Conservation (phyloP, 1,139 yeast genomes). For the Candida sanyaensis region DNA sequence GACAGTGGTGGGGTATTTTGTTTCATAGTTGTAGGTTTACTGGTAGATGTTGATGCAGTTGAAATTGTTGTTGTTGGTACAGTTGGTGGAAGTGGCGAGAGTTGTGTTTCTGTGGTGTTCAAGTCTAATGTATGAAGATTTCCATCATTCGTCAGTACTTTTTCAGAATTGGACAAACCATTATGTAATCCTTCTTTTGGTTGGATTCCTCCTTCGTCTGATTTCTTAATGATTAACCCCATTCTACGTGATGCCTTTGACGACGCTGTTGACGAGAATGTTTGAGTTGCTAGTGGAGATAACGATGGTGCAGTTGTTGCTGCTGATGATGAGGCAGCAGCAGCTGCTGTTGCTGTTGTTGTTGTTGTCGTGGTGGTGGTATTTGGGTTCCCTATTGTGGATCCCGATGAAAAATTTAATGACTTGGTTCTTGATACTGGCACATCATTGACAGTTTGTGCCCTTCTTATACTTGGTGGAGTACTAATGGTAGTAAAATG, state of each 20-base stretch:
- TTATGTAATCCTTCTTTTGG: not conserved
- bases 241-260: slow-evolving; percentile 61
- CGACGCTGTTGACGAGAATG: slow-evolving; percentile 52
- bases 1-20: slow-evolving; percentile 11
- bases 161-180: not conserved
- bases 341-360: slow-evolving; percentile 23
- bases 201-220: slow-evolving; percentile 21
- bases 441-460: slow-evolving; percentile 43
- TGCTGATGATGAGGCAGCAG: slow-evolving; percentile 37
- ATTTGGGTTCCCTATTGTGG: not conserved
- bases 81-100: slow-evolving; percentile 18
- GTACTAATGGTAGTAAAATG: slow-evolving; percentile 11
- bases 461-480: slow-evolving; percentile 34
- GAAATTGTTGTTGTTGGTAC: slow-evolving; percentile 8
- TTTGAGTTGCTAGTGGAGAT: slow-evolving; percentile 59
- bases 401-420: not conserved
- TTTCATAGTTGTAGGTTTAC: slow-evolving; percentile 6
- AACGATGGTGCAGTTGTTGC: slow-evolving; percentile 44
- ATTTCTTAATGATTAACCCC: slow-evolving; percentile 63
- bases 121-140: not conserved
- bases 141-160: not conserved
- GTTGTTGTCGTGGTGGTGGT: too few relatives aligned
- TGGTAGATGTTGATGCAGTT: slow-evolving; percentile 9
- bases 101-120: slow-evolving; percentile 7
- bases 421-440: slow-evolving; percentile 1